A percentile compares a stretch with the other conserved stretches of the same genome.
Conservation (phyloP, 306 rosid genomes). For the Rosa rugosa region DNA sequence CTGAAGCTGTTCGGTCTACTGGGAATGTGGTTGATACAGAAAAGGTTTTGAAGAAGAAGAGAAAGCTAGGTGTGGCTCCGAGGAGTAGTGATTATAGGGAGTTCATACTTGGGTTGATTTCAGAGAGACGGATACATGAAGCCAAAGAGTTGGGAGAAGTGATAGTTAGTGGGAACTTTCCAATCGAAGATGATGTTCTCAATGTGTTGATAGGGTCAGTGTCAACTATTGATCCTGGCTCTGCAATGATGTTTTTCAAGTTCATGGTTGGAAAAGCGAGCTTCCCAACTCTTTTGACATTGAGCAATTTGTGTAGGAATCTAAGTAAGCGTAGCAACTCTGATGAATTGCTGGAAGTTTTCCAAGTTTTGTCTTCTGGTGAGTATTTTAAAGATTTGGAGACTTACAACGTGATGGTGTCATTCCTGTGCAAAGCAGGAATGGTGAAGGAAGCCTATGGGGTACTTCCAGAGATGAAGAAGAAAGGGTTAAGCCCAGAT, state of each 20-base stretch:
- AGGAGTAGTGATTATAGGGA: constrained; percentile 64
- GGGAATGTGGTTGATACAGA: constrained; percentile 60
- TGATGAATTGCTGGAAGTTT: constrained; percentile 67
- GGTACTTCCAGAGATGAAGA: constrained; percentile 77
- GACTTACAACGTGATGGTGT: constrained; percentile 69
- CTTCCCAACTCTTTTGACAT: constrained; percentile 57
- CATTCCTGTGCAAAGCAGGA: constrained; percentile 70
- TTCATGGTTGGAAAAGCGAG: constrained; percentile 69
- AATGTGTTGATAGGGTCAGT: constrained; percentile 72
- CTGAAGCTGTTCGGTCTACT: constrained; percentile 44
- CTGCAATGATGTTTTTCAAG: constrained; percentile 59
- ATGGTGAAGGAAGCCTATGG: constrained; percentile 79
- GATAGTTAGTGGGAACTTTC: constrained; percentile 66
- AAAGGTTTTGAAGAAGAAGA: constrained; percentile 81
- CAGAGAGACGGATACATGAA: constrained; percentile 49
- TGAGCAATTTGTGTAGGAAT: constrained; percentile 66
- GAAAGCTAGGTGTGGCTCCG: constrained; percentile 90
- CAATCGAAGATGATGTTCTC: constrained; percentile 72
- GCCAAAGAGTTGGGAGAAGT: constrained; percentile 78
- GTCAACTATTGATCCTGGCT: constrained; percentile 50
- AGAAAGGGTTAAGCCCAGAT: constrained; percentile 64
- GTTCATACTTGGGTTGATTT: constrained; percentile 56
- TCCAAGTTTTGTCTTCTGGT: constrained; percentile 39
- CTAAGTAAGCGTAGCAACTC: constrained; percentile 51
- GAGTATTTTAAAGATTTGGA: constrained; percentile 63